Evolutionary conservation across 495 filamentous ascomycete species (phyloP).

Genomic region (Cladorrhinum samala): DNA sequence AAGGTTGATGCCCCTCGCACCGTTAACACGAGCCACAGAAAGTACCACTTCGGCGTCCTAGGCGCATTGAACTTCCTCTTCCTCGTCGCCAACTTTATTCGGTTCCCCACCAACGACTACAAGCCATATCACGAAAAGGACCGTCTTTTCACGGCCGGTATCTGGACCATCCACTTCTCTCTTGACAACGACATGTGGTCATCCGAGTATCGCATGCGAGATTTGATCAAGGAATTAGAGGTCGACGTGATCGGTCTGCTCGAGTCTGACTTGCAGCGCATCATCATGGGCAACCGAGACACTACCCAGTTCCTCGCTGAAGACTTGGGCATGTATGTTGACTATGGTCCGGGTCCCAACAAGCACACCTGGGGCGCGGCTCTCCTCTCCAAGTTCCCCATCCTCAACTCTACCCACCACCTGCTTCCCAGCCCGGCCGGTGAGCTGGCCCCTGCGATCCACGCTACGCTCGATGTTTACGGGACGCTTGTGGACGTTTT

Average conservation of each 20-base stretch:
- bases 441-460: conserved; percentile 92
- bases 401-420: conserved; percentile 94
- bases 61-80: conserved; percentile 70
- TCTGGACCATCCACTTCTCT: conserved; percentile 98
- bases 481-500: conserved; percentile 87
- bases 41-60: conserved; percentile 47
- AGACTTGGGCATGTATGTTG: conserved; percentile 95
- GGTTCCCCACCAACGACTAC: conserved; percentile 91
- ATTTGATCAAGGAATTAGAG: conserved; percentile 88
- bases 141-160: conserved; percentile 82
- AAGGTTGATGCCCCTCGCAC: conserved; percentile 14
- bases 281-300: conserved; percentile 99
- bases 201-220: conserved; percentile 87
- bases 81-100: conserved; percentile 75
- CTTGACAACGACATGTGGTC: conserved; percentile 99
- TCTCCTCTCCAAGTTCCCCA: conserved; percentile 93
- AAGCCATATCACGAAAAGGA: conserved; percentile 81
- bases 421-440: conserved; percentile 88
- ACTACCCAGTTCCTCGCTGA: conserved; percentile 93
- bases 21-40: conserved; percentile 33
- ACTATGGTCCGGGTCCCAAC: conserved; percentile 95
- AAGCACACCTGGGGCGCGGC: conserved; percentile 98
- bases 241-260: conserved; percentile 91
- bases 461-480: conserved; percentile 91
- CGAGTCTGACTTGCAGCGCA: conserved; percentile 89